Base-by-base conservation (phyloP, 495 filamentous ascomycete species). In the Xylaria sp. region DNA sequence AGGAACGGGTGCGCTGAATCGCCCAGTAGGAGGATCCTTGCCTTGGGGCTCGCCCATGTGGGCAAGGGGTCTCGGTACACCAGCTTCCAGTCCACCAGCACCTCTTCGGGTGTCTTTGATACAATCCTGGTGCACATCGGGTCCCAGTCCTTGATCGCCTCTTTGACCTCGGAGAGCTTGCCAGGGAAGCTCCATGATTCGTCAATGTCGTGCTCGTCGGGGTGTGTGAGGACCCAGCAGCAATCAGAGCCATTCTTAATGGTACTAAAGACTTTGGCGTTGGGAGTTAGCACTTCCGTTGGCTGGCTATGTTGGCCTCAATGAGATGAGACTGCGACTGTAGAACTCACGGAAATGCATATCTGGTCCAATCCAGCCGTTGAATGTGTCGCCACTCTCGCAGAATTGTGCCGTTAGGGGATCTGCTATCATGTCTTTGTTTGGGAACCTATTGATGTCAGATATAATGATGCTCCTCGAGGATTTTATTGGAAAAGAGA, bases 1-100 rank as follows among this genome's bases (percentile, higher is more conserved):
- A 91, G 76, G 74, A 91, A 91, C 0, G 89, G 86, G 24, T 92
- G 90, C 17, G 90, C 90, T 5, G 87, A 83, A 59, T 91, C 90
- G 7, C 90, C 90, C 21, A 91, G 74, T 44, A 90, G 79, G 31
- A 86, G 75, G 44, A 91, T 88, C 12, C 87, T 76, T 24, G 85
- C 88, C 5, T 87, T 80, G 41, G 86, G 81, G 59, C 86, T 90
- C 0, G 88, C 84, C 90, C 90, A 92, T 0, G 82, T 86, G 9
- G 88, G 87, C 40, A 90, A 75, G 1, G 89, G 89, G 74, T 91
- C 88, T 44, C 90, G 83, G 65, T 90, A 92, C 3, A 91, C 85
- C n/a, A 92, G 76, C 73, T 91, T 91, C 87, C 88, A 91, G 69
- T 92, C 88, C 0, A 92, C 86, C 1, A 91, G 72, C 37, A 73